phyloP scores from a whole-genome alignment of 352 stramenopile species.

The Pythium apleroticum region DNA sequence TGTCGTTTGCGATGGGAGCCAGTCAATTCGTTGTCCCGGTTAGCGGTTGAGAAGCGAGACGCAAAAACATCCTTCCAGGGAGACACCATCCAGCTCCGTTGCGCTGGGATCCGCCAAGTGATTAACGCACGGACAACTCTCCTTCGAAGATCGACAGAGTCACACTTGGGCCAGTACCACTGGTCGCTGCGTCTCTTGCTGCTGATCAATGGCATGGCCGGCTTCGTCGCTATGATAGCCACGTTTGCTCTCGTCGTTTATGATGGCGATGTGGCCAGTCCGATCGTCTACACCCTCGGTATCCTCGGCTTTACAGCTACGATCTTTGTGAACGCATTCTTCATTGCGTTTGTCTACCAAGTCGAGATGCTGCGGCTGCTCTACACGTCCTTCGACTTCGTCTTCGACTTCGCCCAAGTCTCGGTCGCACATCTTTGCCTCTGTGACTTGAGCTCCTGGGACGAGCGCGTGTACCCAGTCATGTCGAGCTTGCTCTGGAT shows the following conservation, averaged over 20 bases:
- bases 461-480: not conserved
- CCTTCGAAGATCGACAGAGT: not conserved
- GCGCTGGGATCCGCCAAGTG: not conserved
- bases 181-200: not conserved
- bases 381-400: not conserved
- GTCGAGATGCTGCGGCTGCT: not conserved
- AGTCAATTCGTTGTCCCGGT: not conserved
- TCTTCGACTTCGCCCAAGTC: not conserved
- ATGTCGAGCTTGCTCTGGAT: slow-evolving; percentile 17
- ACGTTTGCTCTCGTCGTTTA: not conserved
- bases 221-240: not conserved
- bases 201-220: not conserved
- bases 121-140: not conserved
- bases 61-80: not conserved
- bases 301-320: not conserved
- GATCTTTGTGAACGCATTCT: not conserved
- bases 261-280: not conserved
- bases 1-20: not conserved
- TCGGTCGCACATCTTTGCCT: not conserved
- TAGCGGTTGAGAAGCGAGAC: not conserved
- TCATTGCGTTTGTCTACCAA: not conserved
- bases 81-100: not conserved
- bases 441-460: not conserved
- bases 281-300: not conserved
- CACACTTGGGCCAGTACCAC: not conserved